Base-by-base conservation (phyloP, 495 filamentous ascomycete genomes). In the Lophiostoma macrostomum region DNA sequence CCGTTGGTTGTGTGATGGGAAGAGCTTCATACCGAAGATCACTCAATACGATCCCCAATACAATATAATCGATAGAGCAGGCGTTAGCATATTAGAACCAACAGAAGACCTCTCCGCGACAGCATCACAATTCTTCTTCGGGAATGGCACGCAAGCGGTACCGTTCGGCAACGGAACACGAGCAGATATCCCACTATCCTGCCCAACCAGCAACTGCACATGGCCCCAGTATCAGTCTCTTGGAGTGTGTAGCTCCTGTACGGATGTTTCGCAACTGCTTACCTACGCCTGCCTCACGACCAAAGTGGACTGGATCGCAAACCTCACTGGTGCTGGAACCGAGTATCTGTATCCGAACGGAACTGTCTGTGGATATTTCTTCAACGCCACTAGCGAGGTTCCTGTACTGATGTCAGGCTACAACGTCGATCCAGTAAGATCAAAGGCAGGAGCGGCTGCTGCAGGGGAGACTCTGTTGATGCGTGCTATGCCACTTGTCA, bases 191-290 rank as follows among this genome's bases (percentile, higher is more conserved):
- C 56, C 48, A 2, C 30, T 56, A 1, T 39, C 29, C 16, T 60
- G 57, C 34, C 57, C 51, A 6, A 56, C 34, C n/a, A 55, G 51
- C 29, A 61, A 56, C 16, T 61, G 58, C 19, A 61, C 58, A 16
- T 61, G 58, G 58, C 36, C 43, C 2, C 24, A 25, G n/a, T 61
- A 51, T 28, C 46, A 61, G 16, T 31, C 58, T 11, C 58, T 61
- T 29, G 45, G 54, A 6, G 22, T 61, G 6, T 61, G 58, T 34
- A 53, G 40, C 31, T 29, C 29, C 6, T 48, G 44, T 19, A 32
- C 27, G 20, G 31, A 18, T 56, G 53, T 52, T 18, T 50, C 18
- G 29, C 39, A 31, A 27, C 30, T 16, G 22, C 39, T 18, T n/a
- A 61, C 19, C 18, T 48, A 11, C 27, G 20, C 44, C 1, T 48